Evolutionary conservation across 345 rosid species (phyloP).

Genomic region (Syzygium oleosum): DNA sequence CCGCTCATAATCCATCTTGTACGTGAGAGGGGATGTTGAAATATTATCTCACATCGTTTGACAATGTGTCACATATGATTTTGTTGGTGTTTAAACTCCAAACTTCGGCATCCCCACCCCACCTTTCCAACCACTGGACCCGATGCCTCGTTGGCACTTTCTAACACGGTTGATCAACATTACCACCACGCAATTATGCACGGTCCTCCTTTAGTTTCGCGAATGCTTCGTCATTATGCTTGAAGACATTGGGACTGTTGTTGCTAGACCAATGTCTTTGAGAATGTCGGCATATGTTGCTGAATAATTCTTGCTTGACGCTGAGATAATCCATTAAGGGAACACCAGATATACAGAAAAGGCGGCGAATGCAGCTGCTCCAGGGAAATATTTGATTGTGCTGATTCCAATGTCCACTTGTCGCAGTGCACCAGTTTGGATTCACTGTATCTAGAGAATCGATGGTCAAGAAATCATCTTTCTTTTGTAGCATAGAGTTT

Average conservation of each 20-base stretch:
- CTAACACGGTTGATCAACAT: not conserved
- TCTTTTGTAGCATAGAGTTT: not conserved
- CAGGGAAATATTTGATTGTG: not conserved
- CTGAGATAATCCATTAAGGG: not conserved
- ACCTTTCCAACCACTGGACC: not conserved
- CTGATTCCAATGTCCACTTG: not conserved
- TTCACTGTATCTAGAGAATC: not conserved
- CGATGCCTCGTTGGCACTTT: not conserved
- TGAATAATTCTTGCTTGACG: not conserved
- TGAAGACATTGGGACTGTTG: not conserved
- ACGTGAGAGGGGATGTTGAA: not conserved
- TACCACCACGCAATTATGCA: not conserved
- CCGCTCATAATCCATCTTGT: not conserved
- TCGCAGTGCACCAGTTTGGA: not conserved
- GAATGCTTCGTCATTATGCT: not conserved
- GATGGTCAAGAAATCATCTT: not conserved
- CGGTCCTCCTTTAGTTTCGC: not conserved
- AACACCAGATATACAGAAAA: not conserved
- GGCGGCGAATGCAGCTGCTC: not conserved
- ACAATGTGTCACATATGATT: not conserved
- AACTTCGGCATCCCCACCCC: not conserved
- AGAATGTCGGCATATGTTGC: not conserved
- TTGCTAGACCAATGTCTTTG: not conserved
- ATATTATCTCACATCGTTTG: rapidly evolving
- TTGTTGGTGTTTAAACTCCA: rapidly evolving